A percentile compares a stretch with the other conserved stretches of the same genome.
Conservation (phyloP, 2,329 filamentous ascomycete species). For the Ceratocystiopsis minuta region DNA sequence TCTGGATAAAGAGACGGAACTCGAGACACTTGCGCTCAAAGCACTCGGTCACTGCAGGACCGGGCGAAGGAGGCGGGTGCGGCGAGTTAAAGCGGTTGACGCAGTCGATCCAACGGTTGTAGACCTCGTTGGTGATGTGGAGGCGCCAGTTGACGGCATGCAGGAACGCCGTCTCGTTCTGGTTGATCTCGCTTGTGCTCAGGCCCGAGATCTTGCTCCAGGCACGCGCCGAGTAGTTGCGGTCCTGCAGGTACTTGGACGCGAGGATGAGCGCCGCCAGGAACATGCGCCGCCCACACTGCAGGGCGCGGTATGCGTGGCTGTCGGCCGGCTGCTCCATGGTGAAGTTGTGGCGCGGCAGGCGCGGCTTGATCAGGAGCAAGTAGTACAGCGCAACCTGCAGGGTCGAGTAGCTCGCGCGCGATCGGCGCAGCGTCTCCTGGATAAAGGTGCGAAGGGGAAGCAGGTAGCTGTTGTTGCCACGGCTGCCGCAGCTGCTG, state of each 20-base stretch:
- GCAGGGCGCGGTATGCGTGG: constrained; percentile 59
- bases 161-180: constrained; percentile 87
- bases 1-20: constrained; percentile 41
- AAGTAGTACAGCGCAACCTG: constrained; percentile 95
- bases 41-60: constrained; percentile 12
- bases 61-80: constrained; percentile 33
- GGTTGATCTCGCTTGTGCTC: constrained; percentile 83
- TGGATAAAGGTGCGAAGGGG: constrained; percentile 92
- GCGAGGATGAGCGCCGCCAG: constrained; percentile 84
- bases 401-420: constrained; percentile 91
- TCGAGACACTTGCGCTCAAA: constrained; percentile 30
- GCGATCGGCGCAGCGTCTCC: constrained; percentile 83
- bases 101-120: constrained; percentile 86
- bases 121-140: constrained; percentile 76
- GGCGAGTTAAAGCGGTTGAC: constrained; percentile 68
- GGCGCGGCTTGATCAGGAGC: constrained; percentile 78
- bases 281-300: constrained; percentile 96
- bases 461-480: constrained; percentile 35
- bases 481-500: constrained; percentile 17
- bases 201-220: constrained; percentile 99
- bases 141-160: constrained; percentile 84
- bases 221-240: constrained; percentile 90
- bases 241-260: constrained; percentile 94
- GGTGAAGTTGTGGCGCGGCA: constrained; percentile 69
- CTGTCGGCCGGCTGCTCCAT: constrained; percentile 66